Base-by-base conservation (phyloP, 2,329 filamentous ascomycete genomes). In the Magnaporthiopsis rhizophila region DNA sequence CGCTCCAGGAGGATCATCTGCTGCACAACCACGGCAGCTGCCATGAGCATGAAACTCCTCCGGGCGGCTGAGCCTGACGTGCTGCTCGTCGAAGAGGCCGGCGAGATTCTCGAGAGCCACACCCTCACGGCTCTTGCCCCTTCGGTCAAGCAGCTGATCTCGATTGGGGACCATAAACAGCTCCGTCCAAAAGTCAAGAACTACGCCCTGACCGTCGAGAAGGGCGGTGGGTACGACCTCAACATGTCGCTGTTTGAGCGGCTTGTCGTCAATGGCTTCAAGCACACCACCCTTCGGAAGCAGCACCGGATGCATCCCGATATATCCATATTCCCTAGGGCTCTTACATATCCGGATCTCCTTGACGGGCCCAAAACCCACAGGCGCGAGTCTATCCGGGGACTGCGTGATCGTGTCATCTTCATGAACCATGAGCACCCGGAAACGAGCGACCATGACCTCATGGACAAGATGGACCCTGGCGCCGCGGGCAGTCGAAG, bases 141-240 rank as follows among this genome's bases (percentile, higher is more conserved):
- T 0, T 73, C 79, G 0, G 83, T 83, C 0, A 81, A 89, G 65
- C 87, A 91, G 56, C 71, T 91, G 1, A 81, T 91, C 0, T 72
- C 90, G 2, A 91, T 92, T 13, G 89, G 89, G 0, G 89, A 92
- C 64, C 89, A 92, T 71, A 83, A 88, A 64, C 89, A 92, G 67
- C 79, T 92, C 0, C 83, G 88, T 0, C 89, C 89, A 0, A 90
- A 91, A 68, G 78, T 85, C 64, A 83, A 82, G 50, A 86, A 83
- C 63, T 90, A 86, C 67, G 73, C 72, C 0, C 72, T 92, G 0
- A 85, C 79, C 0, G 80, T 88, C 0, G 88, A 91, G 67, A 82
- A 84, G 28, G 87, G 86, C 0, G 78, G 84, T 8, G 88, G 88
- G 0, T 91, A 83, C 68, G 81, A 91, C 65, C 77, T 91, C 1